These are phyloP conservation scores for Naganishia liquefaciens DNA, from an alignment of 1,284 basidiomycete genomes.

Conservation along the genomic window DNA sequence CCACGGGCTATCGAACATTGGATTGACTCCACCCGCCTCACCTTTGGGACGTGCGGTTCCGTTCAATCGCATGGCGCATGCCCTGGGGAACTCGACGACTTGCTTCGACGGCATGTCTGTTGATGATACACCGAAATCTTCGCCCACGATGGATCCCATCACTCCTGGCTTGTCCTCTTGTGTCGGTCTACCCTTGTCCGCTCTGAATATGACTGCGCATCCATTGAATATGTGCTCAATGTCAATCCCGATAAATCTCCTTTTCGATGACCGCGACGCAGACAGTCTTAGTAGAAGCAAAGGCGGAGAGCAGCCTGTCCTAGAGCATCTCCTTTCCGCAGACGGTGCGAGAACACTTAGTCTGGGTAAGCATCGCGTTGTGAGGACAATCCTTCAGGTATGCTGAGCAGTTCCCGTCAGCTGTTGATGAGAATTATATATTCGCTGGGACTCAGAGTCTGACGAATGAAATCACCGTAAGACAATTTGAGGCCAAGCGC, in stretches of 20 bases:
- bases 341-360: constrained; percentile 62
- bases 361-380: constrained; percentile 48
- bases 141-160: not conserved
- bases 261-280: constrained; percentile 27
- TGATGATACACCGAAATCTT: not conserved
- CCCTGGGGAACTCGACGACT: constrained; percentile 5
- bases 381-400: not conserved
- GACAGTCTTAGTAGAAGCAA: constrained; percentile 51
- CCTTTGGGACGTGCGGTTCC: constrained; percentile 12
- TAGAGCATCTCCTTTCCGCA: constrained; percentile 51
- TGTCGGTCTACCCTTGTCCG: not conserved
- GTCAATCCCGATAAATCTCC: not conserved
- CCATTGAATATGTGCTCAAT: not conserved
- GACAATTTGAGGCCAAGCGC: constrained; percentile 16
- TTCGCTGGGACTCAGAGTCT: constrained; percentile 80
- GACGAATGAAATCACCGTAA: constrained; percentile 66
- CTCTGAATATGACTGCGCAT: not conserved
- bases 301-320: constrained; percentile 48
- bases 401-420: constrained; percentile 39
- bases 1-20: constrained; percentile 43
- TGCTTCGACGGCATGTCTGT: constrained; percentile 20
- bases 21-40: constrained; percentile 35
- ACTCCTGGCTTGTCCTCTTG: not conserved
- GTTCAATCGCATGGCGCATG: not conserved
- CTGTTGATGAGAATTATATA: constrained; percentile 69